A percentile compares a stretch with the other conserved stretches of the same genome.
Evolutionary conservation across 1,139 yeast genomes (phyloP).

Genomic region (Yamadazyma friedrichii): DNA sequence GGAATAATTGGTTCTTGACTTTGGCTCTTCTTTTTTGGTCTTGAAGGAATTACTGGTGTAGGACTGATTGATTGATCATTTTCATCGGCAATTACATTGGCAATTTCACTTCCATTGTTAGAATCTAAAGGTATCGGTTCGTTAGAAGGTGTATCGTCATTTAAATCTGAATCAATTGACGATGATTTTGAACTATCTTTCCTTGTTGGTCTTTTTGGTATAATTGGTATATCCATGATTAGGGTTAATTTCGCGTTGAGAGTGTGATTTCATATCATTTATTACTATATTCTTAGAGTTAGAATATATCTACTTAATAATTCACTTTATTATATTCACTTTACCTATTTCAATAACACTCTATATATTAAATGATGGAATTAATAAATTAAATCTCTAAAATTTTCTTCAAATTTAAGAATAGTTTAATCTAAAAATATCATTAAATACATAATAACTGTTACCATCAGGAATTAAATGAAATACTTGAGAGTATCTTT

Average conservation of each 20-base stretch:
- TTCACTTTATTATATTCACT: no score
- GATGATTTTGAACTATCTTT: not conserved
- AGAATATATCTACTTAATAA: no score
- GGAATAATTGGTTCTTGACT: slow-evolving; percentile 19
- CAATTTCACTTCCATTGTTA: not conserved
- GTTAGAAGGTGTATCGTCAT: not conserved
- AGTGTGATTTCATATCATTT: slow-evolving; percentile 3
- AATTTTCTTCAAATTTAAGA: slow-evolving; percentile 2
- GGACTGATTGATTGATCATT: not conserved
- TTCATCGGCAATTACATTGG: not conserved
- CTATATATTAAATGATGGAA: no score
- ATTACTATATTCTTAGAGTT: no score
- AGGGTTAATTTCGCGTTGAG: not conserved
- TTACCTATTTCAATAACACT: no score
- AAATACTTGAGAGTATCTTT: slow-evolving; percentile 95
- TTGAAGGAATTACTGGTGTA: slow-evolving; percentile 5
- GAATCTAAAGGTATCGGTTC: not conserved
- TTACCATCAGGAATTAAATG: slow-evolving; percentile 91
- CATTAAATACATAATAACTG: slow-evolving; percentile 92
- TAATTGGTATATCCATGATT: slow-evolving; percentile 8
- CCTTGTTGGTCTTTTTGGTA: slow-evolving; percentile 15
- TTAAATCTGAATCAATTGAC: not conserved
- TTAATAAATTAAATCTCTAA: not conserved
- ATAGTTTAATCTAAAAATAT: slow-evolving; percentile 92
- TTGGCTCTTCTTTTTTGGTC: slow-evolving; percentile 5